Base-by-base conservation (phyloP, 768 basidiomycete species). In the Steccherinum ochraceum region DNA sequence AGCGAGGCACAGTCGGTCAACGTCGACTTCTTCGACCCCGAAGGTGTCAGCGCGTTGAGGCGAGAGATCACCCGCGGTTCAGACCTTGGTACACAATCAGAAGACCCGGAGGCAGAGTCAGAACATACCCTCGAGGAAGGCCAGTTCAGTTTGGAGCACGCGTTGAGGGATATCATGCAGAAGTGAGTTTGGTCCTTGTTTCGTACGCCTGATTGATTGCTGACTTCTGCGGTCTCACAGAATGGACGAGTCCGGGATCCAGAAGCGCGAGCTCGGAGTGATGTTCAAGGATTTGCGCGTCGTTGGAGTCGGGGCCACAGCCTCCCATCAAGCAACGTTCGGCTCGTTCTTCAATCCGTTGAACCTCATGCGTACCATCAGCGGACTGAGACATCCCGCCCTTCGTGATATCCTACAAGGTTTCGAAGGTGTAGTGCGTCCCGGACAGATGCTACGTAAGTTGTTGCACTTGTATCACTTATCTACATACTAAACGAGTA, bases 361-460 rank as follows among this genome's bases (percentile, higher is more conserved):
- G 19, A 64, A 75, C 27, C 60, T 80, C 10, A 3, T 77, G 2
- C 64, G 69, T 24, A 65, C 61, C 3, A 57, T 88, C 1, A 73
- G 72, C 25, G 68, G 68, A 1, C 45, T 70, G 4, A 72, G 80
- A 24, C 81, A 87, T 46, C 85, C 89, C 1, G 78, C 80, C 10
- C 63, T 84, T 1, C 75, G 81, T 19, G 77, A 69, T 44, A 77
- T 85, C 26, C 61, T 84, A 1, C 56, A 58, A 23, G 76, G 74
- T 3, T 82, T 81, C 60, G 74, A 77, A 35, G 83, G 83, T 39
- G 69, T 77, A 12, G 67, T 84, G 24, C 69, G 72, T 16, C 81
- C 82, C 0, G 83, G 84, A 24, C 81, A 85, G 56, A 85, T 85
- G 83, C 72, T 82, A 3, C 72, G 89, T 83, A 59, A 27, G 19